A percentile compares a stretch with the other conserved stretches of the same genome.
Conservation (phyloP, 257 asterid genomes). For the Misopates orontium region DNA sequence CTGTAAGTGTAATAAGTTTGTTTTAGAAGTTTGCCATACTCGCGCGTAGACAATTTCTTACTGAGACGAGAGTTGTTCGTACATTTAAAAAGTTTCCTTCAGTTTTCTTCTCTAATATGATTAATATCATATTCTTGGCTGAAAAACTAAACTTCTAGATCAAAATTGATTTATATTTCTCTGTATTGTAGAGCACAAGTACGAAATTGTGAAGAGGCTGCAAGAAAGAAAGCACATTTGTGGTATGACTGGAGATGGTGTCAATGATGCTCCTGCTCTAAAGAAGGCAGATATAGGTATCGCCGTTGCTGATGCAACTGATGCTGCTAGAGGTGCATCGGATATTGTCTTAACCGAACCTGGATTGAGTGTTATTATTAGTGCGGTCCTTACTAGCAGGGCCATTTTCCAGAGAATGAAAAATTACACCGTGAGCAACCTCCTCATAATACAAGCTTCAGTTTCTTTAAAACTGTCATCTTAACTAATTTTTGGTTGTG, state of each 20-base stretch:
- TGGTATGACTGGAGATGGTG: slow-evolving; percentile 99
- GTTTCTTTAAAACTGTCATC: slow-evolving; percentile 6
- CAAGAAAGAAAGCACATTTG: slow-evolving; percentile 91
- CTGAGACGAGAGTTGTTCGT: too few species aligned
- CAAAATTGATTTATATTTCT: not conserved
- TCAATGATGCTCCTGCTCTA: slow-evolving; percentile 94
- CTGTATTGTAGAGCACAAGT: slow-evolving; percentile 69
- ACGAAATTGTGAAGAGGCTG: slow-evolving; percentile 87
- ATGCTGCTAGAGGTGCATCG: slow-evolving; percentile 88
- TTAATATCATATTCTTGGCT: too few species aligned
- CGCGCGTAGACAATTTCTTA: too few species aligned
- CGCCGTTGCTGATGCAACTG: slow-evolving; percentile 97
- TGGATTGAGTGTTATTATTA: slow-evolving; percentile 83
- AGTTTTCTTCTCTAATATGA: too few species aligned
- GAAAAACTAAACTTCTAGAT: too few species aligned
- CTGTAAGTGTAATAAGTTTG: too few species aligned
- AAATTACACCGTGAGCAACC: slow-evolving; percentile 70
- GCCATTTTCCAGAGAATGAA: slow-evolving; percentile 97
- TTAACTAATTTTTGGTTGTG: slow-evolving; percentile 11
- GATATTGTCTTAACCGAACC: slow-evolving; percentile 90
- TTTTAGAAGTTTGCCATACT: too few species aligned
- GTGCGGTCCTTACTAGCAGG: slow-evolving; percentile 88
- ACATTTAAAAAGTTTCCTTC: too few species aligned
- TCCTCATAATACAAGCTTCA: slow-evolving; percentile 12
- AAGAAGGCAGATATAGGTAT: slow-evolving; percentile 96